Base-by-base conservation (phyloP, 208 protist genomes). In the Herpetomonas muscarum region DNA sequence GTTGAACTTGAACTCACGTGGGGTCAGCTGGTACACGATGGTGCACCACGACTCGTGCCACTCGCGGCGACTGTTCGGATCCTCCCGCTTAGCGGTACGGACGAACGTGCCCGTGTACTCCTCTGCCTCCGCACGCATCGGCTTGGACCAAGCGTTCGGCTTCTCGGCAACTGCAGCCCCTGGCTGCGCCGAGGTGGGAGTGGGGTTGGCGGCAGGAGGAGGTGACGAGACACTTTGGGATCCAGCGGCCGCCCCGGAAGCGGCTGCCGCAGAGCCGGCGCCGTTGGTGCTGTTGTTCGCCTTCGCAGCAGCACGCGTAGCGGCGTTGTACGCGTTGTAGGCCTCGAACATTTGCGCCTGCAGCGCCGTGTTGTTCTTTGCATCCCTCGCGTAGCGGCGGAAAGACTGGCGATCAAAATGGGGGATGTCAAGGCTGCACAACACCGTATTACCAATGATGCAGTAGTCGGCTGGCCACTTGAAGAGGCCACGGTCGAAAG, bases 1-100 rank as follows among this genome's bases (percentile, higher is more conserved):
- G 63, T 94, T 87, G 52, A 91, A 92, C 73, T 87, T 87, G 81
- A 92, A 92, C 48, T 94, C 88, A 1, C 82, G 70, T 13, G 88
- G 82, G 0, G 85, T 92, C 30, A 90, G 82, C 57, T 94, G 88
- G 50, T 94, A 94, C n/a, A 94, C 78, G 57, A 92, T 80, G 26
- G 80, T 79, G 67, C 85, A 90, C 67, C 74, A 87, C 10, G 76
- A 72, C 55, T 86, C 76, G 41, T 76, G 79, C 85, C 88, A 94
- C 60, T 74, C 76, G 5, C 85, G 81, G n/a, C 58, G 74, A 44
- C 70, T 24, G 10, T 52, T 24, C 26, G 54, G 66, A 46, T 74
- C 74, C 48, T 87, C 75, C 12, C 71, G 66, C 64, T 74, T 77
- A 22, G 79, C 15, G 42, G 66, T 66, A 21, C 76, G 71, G 41